These are phyloP conservation scores for Microascus cirrosus DNA, from an alignment of 2,329 filamentous ascomycete genomes.

Conservation along the genomic window DNA sequence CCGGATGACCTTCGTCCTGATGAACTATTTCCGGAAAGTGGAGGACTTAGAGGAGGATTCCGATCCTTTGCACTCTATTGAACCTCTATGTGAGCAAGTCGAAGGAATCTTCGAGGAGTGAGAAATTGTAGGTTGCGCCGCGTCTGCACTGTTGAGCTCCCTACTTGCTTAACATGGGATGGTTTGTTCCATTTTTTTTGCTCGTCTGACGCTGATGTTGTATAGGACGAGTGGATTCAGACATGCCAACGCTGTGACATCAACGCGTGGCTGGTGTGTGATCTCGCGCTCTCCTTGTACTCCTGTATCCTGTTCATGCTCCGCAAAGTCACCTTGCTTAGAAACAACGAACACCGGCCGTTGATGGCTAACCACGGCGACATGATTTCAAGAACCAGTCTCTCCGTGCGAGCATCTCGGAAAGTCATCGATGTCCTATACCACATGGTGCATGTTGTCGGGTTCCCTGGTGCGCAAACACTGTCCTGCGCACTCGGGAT, in stretches of 20 bases:
- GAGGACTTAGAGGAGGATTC: neutral
- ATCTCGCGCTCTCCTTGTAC: constrained; percentile 17
- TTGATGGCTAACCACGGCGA: too few relatives aligned
- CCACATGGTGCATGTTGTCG: too few relatives aligned
- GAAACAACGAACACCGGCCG: too few relatives aligned
- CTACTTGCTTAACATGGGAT: too few relatives aligned
- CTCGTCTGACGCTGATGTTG: neutral
- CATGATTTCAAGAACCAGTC: too few relatives aligned
- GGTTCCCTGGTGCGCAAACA: too few relatives aligned
- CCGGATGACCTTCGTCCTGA: neutral
- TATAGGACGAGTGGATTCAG: neutral
- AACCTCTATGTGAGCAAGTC: neutral
- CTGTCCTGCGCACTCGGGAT: too few relatives aligned
- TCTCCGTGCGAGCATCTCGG: too few relatives aligned
- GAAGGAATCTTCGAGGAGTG: neutral
- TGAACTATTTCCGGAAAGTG: neutral
- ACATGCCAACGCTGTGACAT: neutral
- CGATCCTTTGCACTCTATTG: neutral
- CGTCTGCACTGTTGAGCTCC: too few relatives aligned
- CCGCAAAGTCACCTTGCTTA: constrained; percentile 15
- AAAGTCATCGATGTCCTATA: too few relatives aligned
- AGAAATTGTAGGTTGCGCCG: neutral
- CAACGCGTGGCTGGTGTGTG: constrained; percentile 9
- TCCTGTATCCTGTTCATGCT: constrained; percentile 22
- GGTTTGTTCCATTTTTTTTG: too few relatives aligned